phyloP scores from a whole-genome alignment of 495 filamentous ascomycete genomes.

The Podospora pseudoanserina region DNA sequence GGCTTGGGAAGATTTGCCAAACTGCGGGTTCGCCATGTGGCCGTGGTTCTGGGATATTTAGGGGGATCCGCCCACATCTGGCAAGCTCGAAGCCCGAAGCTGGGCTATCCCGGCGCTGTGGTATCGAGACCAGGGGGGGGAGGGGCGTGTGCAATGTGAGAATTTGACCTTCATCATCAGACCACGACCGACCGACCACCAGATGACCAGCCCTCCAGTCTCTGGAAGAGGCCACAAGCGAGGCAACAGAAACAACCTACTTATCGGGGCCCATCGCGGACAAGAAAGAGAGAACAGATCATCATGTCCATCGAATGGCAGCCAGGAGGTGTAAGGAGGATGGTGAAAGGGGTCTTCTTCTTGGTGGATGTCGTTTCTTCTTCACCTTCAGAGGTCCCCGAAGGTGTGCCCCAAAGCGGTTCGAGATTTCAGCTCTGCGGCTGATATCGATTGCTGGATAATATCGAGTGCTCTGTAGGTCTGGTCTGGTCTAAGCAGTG shows the following conservation, averaged over 20 bases:
- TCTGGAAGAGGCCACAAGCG: background rate
- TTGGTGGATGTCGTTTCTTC: background rate
- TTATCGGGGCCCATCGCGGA: too few relatives aligned
- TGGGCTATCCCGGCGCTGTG: conserved; percentile 1
- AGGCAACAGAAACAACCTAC: background rate
- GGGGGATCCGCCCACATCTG: conserved; percentile 1
- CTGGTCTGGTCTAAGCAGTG: background rate
- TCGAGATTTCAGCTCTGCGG: background rate
- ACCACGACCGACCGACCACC: background rate
- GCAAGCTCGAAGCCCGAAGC: conserved; percentile 1
- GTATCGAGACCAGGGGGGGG: background rate
- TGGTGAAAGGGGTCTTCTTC: background rate
- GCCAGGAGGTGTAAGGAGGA: too few relatives aligned
- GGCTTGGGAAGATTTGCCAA: conserved; percentile 2
- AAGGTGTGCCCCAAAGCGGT: background rate
- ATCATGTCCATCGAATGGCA: too few relatives aligned
- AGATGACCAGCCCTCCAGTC: background rate
- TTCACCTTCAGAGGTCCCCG: background rate
- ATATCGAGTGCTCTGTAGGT: background rate
- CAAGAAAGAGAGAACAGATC: too few relatives aligned
- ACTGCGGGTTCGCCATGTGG: background rate
- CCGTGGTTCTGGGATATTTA: conserved; percentile 1
- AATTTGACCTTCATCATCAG: background rate
- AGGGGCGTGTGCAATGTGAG: background rate
- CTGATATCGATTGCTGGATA: background rate